A percentile compares a stretch with the other conserved stretches of the same genome.
These are phyloP conservation scores for Naematelia aurantialba DNA, from an alignment of 768 basidiomycete species.

Conservation along the genomic window DNA sequence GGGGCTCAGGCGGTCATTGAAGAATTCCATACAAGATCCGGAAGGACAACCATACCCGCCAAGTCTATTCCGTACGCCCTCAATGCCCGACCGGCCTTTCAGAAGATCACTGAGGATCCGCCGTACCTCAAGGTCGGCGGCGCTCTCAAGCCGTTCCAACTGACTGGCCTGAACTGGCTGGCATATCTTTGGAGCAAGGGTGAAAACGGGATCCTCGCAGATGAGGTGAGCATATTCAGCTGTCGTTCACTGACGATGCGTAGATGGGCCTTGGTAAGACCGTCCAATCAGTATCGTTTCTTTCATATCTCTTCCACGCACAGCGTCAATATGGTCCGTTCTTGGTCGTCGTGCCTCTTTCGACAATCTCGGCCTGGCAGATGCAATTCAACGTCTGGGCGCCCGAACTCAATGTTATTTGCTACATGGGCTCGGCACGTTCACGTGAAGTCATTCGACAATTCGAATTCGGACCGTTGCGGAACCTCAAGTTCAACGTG, in stretches of 20 bases:
- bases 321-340: conserved; percentile 92
- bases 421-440: conserved; percentile 84
- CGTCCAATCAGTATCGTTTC: conserved; percentile 93
- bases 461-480: conserved; percentile 87
- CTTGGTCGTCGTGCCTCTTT: conserved; percentile 94
- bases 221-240: conserved; percentile 58
- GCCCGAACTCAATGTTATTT: conserved; percentile 92
- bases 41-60: conserved; percentile 75
- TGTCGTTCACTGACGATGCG: background rate
- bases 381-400: conserved; percentile 91
- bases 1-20: conserved; percentile 76
- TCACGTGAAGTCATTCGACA: conserved; percentile 87
- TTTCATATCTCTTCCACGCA: conserved; percentile 91
- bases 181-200: conserved; percentile 91
- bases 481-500: conserved; percentile 90
- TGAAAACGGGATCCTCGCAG: conserved; percentile 94
- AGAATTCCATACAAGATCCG: conserved; percentile 71
- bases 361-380: conserved; percentile 98
- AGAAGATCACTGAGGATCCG: conserved; percentile 81
- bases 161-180: conserved; percentile 98
- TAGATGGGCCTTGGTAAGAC: conserved; percentile 95
- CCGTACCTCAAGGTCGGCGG: conserved; percentile 82
- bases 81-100: conserved; percentile 69
- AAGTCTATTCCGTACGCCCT: conserved; percentile 69
- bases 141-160: conserved; percentile 91